Base-by-base conservation (phyloP, 2,329 filamentous ascomycete genomes). In the Penicillium sp. region DNA sequence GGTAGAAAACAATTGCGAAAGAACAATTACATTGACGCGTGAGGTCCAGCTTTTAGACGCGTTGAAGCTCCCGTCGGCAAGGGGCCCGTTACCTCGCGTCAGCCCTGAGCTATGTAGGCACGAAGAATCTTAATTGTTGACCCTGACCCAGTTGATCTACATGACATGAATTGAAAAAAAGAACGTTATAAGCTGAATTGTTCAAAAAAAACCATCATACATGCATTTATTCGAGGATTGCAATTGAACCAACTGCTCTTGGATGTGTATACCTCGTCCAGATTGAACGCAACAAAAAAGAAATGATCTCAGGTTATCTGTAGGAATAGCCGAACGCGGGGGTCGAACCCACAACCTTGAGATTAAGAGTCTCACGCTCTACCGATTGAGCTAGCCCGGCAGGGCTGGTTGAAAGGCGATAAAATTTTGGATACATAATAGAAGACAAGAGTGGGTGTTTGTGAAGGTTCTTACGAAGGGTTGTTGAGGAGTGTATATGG, bases 351-450 rank as follows among this genome's bases (percentile, higher is more conserved):
- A 70, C 71, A 75, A 68, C 73, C 71, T 75, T 75, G 73, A 73
- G 75, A 75, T 75, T 79, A 82, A 81, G 77, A 81, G 78, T 78
- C 79, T 79, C 79, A 81, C 75, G 76, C 76, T 78, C 76, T 81
- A 78, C 73, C 79, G 78, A 81, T 81, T 81, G 79, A 81, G 79
- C 79, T 80, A 81, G 76, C 78, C 78, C 73, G 74, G 79, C 79
- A 66, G 59, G 52, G 51, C 59, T 64, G 58, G 61, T 61, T 59
- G 58, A 45, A 63, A 51, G 11, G 25, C 25, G 8, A 28, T 2
- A 7, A 4, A 8, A 48, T 10, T 30, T 46, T 16, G 25, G 16
- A 8, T 30, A 2, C 3, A 48, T 48, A 4, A 48, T 2, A 6
- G 14, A 10, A 30, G 5, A 4, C 10, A 0, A 42, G 3, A 4